Evolutionary conservation across 495 filamentous ascomycete species (phyloP), one percentile per base, ranked within the genome.

Genomic region (Wilcoxina mikolae): DNA sequence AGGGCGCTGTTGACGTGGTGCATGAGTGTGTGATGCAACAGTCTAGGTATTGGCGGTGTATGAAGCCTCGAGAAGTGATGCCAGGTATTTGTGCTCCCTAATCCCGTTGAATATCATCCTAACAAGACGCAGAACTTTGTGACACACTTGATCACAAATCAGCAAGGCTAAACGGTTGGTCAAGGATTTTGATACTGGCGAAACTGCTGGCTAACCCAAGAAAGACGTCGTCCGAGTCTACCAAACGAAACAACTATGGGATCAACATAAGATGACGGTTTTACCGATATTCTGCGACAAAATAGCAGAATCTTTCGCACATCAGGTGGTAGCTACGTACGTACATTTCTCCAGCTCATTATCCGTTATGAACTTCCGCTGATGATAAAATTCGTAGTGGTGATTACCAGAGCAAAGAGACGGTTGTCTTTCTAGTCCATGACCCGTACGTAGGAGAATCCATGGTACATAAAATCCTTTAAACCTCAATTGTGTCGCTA

Each of bases 281-380:
- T 70, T 98, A 2, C 78, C 76, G 57, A 81, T 98, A 17, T 80
- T 82, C 57, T 76, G 83, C 3, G 78, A 81, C 18, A 67, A 69
- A 2, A 74, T 94, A 2, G 83, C 80, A 28, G 79, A 77, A 56
- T 85, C 85, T 1, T 95, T 93, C 60, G 78, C 87, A 60, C 83
- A 94, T 58, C 86, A 95, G 61, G 84, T 98, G 11, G 68, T 96
- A 29, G 84, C 82, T n/a, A 94, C 87, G 69, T 65, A 54, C 17
- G 60, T 25, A n/a, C n/a, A 26, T 48, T 24, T 25, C 22, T 2
- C 51, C 48, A 52, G 29, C 22, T 12, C 15, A 28, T 43, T 4
- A 22, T 18, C 18, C 31, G 31, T 35, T 35, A 5, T 35, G 15
- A 35, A 35, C 31, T 15, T 5, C 31, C 15, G 5, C 15, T 35